Percentiles rank a stretch among this genome's conserved stretches.
These are phyloP conservation scores for Neonectria faginata DNA, from an alignment of 2,329 filamentous ascomycete species.

Conservation along the genomic window DNA sequence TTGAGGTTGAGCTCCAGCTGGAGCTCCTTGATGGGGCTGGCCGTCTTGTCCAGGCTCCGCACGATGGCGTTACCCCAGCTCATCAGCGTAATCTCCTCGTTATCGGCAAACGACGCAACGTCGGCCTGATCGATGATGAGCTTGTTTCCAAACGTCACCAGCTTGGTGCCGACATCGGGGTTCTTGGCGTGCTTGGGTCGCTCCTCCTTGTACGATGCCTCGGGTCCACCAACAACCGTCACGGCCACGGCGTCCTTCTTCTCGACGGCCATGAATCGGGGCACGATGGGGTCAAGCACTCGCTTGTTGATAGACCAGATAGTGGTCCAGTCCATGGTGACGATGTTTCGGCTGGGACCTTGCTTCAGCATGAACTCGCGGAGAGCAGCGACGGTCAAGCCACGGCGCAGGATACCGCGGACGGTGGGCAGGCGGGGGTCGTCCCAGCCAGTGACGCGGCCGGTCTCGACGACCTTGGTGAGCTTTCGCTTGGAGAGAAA, in stretches of 20 bases:
- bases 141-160: constrained; percentile 80
- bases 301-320: constrained; percentile 84
- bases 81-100: constrained; percentile 96
- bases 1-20: constrained; percentile 89
- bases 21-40: constrained; percentile 72
- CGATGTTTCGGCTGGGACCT: constrained; percentile 85
- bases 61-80: constrained; percentile 94
- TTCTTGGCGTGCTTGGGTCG: constrained; percentile 94
- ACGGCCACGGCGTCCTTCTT: constrained; percentile 79
- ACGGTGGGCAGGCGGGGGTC: constrained; percentile 89
- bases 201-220: constrained; percentile 73
- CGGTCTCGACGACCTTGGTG: constrained; percentile 82
- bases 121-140: constrained; percentile 90
- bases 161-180: constrained; percentile 84
- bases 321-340: constrained; percentile 84
- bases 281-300: constrained; percentile 81
- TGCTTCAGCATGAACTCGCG: constrained; percentile 88
- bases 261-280: constrained; percentile 79
- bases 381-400: constrained; percentile 82
- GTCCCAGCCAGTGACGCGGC: constrained; percentile 85
- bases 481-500: constrained; percentile 89
- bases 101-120: constrained; percentile 80
- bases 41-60: constrained; percentile 69
- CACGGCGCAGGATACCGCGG: constrained; percentile 80
- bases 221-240: constrained; percentile 74